A percentile compares a stretch with the other conserved stretches of the same genome.
Conservation (phyloP, 1,139 yeast species). For the Barnettozyma hawaiiensis region DNA sequence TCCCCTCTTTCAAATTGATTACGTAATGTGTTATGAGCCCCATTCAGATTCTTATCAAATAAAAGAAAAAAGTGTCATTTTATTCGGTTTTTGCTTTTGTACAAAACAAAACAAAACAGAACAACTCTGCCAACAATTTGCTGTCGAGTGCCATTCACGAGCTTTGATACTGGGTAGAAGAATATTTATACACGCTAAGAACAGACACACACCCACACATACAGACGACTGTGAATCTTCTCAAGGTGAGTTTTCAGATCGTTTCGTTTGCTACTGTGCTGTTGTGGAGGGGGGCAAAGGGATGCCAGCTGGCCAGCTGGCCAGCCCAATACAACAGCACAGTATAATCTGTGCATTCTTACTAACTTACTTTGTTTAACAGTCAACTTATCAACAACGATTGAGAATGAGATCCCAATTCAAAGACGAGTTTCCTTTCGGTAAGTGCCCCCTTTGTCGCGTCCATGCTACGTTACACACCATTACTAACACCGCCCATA, state of each 20-base stretch:
- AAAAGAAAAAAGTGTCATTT: conserved; percentile 1
- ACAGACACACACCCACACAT: not conserved
- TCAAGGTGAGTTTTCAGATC: not conserved
- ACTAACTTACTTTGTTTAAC: not conserved
- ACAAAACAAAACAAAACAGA: not conserved
- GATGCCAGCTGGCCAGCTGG: too few species aligned
- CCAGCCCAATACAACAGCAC: too few species aligned
- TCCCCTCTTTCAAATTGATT: too few species aligned
- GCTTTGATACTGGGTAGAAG: not conserved
- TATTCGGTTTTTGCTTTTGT: too few species aligned
- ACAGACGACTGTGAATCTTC: not conserved
- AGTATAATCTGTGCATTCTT: not conserved
- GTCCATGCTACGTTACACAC: too few species aligned
- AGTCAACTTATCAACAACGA: not conserved
- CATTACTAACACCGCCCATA: conserved; percentile 27
- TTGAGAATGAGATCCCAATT: conserved; percentile 75
- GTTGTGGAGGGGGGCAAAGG: not conserved
- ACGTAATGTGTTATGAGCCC: not conserved
- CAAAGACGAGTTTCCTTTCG: conserved; percentile 87
- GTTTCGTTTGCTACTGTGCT: not conserved
- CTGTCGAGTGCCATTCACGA: not conserved
- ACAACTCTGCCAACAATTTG: not conserved
- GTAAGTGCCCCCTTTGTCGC: conserved; percentile 38
- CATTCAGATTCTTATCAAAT: not conserved
- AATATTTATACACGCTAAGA: not conserved